These are phyloP conservation scores for Skeletonema marinoi DNA, from an alignment of 108 stramenopile genomes.

Conservation along the genomic window DNA sequence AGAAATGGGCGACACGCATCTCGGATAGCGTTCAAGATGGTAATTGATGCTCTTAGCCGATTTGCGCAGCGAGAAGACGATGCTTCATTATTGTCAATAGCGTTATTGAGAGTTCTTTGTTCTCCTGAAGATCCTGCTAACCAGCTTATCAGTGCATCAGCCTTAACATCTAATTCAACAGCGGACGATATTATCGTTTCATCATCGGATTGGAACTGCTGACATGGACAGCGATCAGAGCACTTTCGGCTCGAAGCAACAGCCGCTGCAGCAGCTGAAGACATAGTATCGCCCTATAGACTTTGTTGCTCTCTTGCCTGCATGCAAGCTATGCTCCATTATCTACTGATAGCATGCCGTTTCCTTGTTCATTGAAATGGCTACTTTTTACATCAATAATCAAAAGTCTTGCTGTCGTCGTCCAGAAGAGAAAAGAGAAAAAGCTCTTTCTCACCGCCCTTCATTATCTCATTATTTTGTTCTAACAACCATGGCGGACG, in stretches of 20 bases:
- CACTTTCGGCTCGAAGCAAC: neutral
- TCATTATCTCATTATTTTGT: neutral
- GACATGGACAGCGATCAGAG: constrained; percentile 18
- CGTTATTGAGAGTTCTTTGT: neutral
- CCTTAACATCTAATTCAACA: constrained; percentile 28
- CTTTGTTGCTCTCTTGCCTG: neutral
- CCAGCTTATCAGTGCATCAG: constrained; percentile 31
- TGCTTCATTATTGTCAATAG: neutral
- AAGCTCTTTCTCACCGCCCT: neutral
- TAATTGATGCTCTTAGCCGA: constrained; percentile 53
- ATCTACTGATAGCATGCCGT: too few relatives aligned
- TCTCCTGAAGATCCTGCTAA: constrained; percentile 9
- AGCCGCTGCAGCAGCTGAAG: neutral
- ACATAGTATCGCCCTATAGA: too few relatives aligned
- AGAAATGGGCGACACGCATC: constrained; percentile 74
- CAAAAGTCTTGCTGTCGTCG: too few relatives aligned
- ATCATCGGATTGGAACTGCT: constrained; percentile 25
- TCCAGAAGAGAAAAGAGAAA: too few relatives aligned
- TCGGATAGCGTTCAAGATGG: constrained; percentile 74
- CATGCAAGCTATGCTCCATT: neutral
- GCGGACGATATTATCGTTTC: constrained; percentile 27
- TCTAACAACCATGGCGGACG: constrained; percentile 59
- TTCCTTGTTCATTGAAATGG: too few relatives aligned
- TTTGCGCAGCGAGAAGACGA: constrained; percentile 6
- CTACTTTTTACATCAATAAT: too few relatives aligned